Percentiles rank a stretch among this genome's conserved stretches.
These are phyloP conservation scores for Gonapodya sp. DNA, from an alignment of 192 early-diverging fungal genomes.

Conservation along the genomic window DNA sequence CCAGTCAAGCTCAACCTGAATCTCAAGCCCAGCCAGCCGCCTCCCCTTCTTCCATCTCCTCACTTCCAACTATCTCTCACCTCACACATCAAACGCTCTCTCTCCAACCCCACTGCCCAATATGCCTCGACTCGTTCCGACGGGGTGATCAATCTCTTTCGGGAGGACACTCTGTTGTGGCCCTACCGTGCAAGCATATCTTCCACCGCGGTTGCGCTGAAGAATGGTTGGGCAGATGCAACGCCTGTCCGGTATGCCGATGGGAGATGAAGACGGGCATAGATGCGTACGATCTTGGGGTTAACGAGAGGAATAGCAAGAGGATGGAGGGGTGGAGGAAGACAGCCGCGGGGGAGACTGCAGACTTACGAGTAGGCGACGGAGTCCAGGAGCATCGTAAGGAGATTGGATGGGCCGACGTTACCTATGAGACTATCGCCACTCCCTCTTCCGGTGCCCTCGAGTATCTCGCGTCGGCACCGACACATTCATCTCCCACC, in stretches of 20 bases:
- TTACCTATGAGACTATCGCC: neutral
- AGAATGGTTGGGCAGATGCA: neutral
- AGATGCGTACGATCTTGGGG: neutral
- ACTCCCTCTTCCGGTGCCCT: neutral
- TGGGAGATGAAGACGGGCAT: neutral
- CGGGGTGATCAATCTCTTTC: neutral
- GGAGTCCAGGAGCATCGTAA: too few species aligned
- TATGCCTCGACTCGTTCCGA: neutral
- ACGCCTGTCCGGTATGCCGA: constrained; percentile 7
- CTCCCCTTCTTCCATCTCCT: neutral
- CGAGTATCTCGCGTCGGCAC: neutral
- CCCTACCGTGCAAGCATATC: neutral
- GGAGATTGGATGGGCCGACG: too few species aligned
- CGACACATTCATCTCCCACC: neutral
- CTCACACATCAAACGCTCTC: neutral
- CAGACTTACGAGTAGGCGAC: too few species aligned
- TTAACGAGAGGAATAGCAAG: neutral
- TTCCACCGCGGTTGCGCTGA: neutral
- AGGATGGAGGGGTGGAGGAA: neutral
- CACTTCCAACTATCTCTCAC: neutral
- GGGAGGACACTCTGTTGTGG: neutral
- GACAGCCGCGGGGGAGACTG: neutral
- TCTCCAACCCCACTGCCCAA: neutral
- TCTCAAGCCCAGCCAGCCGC: neutral
- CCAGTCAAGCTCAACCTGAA: neutral